Evolutionary conservation across 1,284 basidiomycete species (phyloP).

Genomic region (Rhodotorula glutinis): DNA sequence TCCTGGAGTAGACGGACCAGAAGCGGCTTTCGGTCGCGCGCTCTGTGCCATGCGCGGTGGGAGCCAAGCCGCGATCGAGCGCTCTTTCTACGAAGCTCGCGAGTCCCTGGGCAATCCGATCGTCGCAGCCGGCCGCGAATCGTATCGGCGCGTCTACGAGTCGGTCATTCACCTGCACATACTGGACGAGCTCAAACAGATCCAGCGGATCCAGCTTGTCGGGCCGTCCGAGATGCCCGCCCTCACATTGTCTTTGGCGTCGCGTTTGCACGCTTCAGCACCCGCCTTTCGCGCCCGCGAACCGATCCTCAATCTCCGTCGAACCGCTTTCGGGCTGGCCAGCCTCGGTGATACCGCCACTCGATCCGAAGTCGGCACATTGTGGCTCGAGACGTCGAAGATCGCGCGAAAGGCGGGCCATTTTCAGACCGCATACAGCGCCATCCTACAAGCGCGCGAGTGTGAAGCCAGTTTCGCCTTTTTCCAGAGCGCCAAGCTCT

Average conservation of each 20-base stretch:
- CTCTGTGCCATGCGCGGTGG: constrained; percentile 70
- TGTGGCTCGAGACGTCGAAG: constrained; percentile 91
- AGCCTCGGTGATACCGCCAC: constrained; percentile 18
- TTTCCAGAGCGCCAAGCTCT: constrained; percentile 85
- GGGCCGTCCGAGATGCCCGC: background rate
- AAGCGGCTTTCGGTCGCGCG: constrained; percentile 74
- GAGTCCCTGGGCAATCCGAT: constrained; percentile 74
- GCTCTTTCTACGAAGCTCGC: constrained; percentile 67
- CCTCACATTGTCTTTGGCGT: constrained; percentile 20
- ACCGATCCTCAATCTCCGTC: constrained; percentile 81
- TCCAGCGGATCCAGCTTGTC: constrained; percentile 55
- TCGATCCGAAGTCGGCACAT: constrained; percentile 64
- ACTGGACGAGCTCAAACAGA: constrained; percentile 80
- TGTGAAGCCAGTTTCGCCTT: constrained; percentile 74
- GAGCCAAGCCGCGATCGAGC: constrained; percentile 28
- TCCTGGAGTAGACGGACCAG: constrained; percentile 55
- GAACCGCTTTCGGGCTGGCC: constrained; percentile 72
- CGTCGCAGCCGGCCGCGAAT: constrained; percentile 70
- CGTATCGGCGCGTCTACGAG: constrained; percentile 84
- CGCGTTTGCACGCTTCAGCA: constrained; percentile 69
- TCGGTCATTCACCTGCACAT: constrained; percentile 82
- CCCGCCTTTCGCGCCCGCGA: constrained; percentile 92
- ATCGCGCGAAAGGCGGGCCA: constrained; percentile 93
- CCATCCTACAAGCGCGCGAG: constrained; percentile 84
- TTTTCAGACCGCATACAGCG: constrained; percentile 95